Base-by-base conservation (phyloP, 495 filamentous ascomycete species). In the Platismatia glauca region DNA sequence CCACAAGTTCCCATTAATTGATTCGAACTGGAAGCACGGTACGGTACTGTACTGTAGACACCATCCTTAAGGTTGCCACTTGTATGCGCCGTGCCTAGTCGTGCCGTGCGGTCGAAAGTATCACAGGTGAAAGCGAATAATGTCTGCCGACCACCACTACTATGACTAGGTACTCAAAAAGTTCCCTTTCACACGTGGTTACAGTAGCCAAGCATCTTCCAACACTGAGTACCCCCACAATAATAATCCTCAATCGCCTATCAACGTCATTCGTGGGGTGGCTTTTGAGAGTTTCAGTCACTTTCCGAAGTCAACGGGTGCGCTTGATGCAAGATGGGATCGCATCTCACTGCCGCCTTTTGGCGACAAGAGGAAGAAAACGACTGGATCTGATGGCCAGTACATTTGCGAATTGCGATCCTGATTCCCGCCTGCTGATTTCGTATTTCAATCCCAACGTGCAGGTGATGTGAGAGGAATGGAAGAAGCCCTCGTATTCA, bases 311-410 rank as follows among this genome's bases (percentile, higher is more conserved):
- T 53, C 29, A 31, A 53, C 15, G 22, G 50, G 50, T 29, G 50
- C 50, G 50, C 50, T 53, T 53, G 50, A 53, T 53, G 50, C 16
- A 29, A 53, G 29, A 53, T 12, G 31, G 9, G 16, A 33, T 33
- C 7, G 15, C 20, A 15, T 13, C 27, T 16, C 50, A 33, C 50
- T 53, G 29, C 50, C 50, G 50, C 50, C 50, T 18, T 18, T 53
- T 53, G 16, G 50, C 50, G 50, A 53, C 50, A 53, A 33, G 15
- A 53, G 50, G n/a, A 53, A 33, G 50, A 20, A 53, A 33, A 33
- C 15, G 29, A 53, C 29, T 53, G 50, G 29, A 53, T 5, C 15
- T 53, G 27, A 52, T 31, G 24, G 48, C 15, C 48, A 15, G 15
- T 52, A 31, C 29, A 0, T 29, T 5, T 3, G 7, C 29, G 29